Evolutionary conservation across 371 early-diverging fungal genomes (phyloP), one percentile per base, ranked within the genome.

Genomic region (Zancudomyces culisetae): DNA sequence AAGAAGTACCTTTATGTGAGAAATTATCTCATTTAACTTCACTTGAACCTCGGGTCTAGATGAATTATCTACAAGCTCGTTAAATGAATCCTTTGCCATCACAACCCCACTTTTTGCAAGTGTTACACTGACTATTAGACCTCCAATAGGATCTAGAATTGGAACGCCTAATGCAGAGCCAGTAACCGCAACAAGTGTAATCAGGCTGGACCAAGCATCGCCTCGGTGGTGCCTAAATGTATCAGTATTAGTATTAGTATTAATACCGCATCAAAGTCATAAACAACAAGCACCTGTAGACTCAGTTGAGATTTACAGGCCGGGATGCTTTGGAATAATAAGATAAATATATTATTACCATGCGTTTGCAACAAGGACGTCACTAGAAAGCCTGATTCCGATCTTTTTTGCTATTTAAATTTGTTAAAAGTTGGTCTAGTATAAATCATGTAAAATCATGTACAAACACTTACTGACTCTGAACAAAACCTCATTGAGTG

Each of bases 331-430:
- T 10, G n/a, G 10, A 40, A 43, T 12, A 10, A 43, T 43, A 43
- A 43, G 19, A 43, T 43, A n/a, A 21, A 24, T 43, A 43, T 12
- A 43, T 20, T 10, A 43, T 43, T 8, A 43, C 81, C 80, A 81
- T 53, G 82, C 82, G 58, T 81, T 81, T 12, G 82, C 80, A 23
- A 81, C 62, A 27, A 81, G 56, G 2, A 81, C 82, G 41, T 78
- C 70, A 30, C 79, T 78, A 40, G 71, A 62, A 52, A 74, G 73
- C 21, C 68, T 62, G 39, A 56, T 50, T 8, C 77, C 82, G 8
- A 81, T 79, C 55, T 73, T 75, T 62, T 76, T 68, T 19, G 81
- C 43, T 43, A 43, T 10, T 72, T 73, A 26, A 28, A 23, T 26
- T 42, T 26, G 27, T 29, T 20, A 42, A 19, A 35, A 26, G 49